Evolutionary conservation across 2,329 filamentous ascomycete genomes (phyloP), one percentile per base, ranked within the genome.

Genomic region (Talaromyces albobiverticillius): DNA sequence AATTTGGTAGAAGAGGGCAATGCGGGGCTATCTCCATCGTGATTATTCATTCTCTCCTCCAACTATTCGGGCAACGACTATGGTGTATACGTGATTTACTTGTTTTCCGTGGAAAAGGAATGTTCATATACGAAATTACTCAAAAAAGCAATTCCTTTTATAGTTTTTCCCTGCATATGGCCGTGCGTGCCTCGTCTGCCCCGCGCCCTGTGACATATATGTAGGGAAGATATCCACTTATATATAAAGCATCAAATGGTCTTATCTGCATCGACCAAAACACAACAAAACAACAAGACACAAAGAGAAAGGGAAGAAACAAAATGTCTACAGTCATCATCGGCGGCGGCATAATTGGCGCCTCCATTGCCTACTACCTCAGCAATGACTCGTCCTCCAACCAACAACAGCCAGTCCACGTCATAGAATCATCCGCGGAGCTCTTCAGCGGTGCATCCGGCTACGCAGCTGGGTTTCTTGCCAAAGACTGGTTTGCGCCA

Each of bases 361-460:
- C 83, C 31, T 84, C 85, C 1, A 87, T 84, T 10, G 86, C 86
- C n/a, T 90, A 86, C 70, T 90, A 88, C 66, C 80, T 92, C 29
- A 82, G 84, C 6, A 59, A 66, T 43, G 71, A 76, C 4, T 60
- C 72, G 3, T 56, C 56, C 4, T 29, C 49, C 32, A 55, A 60
- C 25, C 46, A 60, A 26, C 45, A 59, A 26, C 54, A 61, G 5
- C 71, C 75, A 29, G 83, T 86, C 50, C 80, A 84, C 58, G 70
- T 87, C 20, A 58, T 87, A 36, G 84, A 86, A 61, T 74, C 80
- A 5, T 79, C 80, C 4, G 67, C 76, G 0, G 67, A 82, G 58
- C 78, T 92, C 29, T 90, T 92, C 69, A 79, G 82, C 10, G 89
- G 85, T 26, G 88, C 89, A 0, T 91, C 87, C 2, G 88, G 89